Conservation (phyloP, 1,284 basidiomycete species). For the Ceratobasidium sp. region DNA sequence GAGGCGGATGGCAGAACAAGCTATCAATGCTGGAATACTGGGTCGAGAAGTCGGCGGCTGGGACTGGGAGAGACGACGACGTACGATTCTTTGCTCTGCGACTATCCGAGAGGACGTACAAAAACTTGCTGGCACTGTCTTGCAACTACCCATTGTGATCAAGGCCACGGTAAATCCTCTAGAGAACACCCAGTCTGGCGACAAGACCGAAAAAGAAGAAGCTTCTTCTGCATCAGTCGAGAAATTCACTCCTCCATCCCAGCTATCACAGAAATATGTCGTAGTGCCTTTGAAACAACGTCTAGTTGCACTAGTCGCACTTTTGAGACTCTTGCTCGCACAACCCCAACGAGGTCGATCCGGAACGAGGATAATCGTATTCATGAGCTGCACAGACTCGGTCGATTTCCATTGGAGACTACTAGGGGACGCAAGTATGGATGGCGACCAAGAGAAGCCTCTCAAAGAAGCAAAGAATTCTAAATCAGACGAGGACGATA, state of each 20-base stretch:
- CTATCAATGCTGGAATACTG: conserved; percentile 70
- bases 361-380: conserved; percentile 81
- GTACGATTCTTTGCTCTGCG: conserved; percentile 94
- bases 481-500: conserved; percentile 45
- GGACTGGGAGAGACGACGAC: conserved; percentile 79
- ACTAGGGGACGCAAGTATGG: conserved; percentile 82
- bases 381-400: conserved; percentile 95
- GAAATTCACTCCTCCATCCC: conserved; percentile 92
- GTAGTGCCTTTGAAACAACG: conserved; percentile 93
- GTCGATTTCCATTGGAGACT: conserved; percentile 97
- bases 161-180: conserved; percentile 66
- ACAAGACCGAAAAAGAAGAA: conserved; percentile 43
- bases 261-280: conserved; percentile 91
- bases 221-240: conserved; percentile 49
- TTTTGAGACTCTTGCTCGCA: conserved; percentile 78
- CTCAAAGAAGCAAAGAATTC: conserved; percentile 45
- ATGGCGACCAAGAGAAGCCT: conserved; percentile 48
- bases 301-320: conserved; percentile 87
- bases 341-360: conserved; percentile 56
- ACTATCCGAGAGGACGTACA: conserved; percentile 96
- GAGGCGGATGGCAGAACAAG: conserved; percentile 73
- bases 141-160: conserved; percentile 75
- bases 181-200: conserved; percentile 32
- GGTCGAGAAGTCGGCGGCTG: conserved; percentile 70
- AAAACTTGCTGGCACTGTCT: conserved; percentile 84